Conservation (phyloP, 805 yeast genomes). For the Cyberlindnera mississippiensis region DNA sequence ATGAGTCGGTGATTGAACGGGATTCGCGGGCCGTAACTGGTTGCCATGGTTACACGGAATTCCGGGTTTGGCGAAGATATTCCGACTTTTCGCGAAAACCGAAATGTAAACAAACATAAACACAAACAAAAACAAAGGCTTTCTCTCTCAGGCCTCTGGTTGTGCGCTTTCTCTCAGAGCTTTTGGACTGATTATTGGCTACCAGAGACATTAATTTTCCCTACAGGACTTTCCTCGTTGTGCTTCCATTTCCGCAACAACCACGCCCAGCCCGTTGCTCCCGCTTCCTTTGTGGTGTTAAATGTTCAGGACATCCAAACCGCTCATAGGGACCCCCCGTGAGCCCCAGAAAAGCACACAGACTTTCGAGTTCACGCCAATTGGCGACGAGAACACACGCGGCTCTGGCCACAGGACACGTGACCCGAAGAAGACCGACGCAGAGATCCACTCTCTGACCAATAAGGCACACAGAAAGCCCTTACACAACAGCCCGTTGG, state of each 20-base stretch:
- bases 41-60: too few relatives aligned
- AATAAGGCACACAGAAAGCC: conserved; percentile 19
- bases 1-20: too few relatives aligned
- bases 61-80: too few relatives aligned
- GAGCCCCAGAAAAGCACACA: conserved; percentile 10
- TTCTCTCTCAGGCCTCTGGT: not conserved
- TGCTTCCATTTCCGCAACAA: not conserved
- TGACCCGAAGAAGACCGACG: not conserved
- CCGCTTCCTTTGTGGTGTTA: conserved; percentile 3
- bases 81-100: too few relatives aligned
- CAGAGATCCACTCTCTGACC: conserved; percentile 8
- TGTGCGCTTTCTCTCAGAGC: not conserved
- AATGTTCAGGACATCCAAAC: conserved; percentile 14
- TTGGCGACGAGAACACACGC: conserved; percentile 12
- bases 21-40: too few relatives aligned
- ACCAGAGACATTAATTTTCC: not conserved
- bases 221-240: too few relatives aligned
- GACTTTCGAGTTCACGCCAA: conserved; percentile 17
- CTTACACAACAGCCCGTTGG: conserved; percentile 17
- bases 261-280: not conserved
- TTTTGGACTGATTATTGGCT: not conserved
- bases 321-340: conserved; percentile 15
- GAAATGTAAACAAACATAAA: not conserved
- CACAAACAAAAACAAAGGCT: not conserved
- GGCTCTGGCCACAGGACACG: not conserved